These are phyloP conservation scores for Cladosporium sp. DNA, from an alignment of 2,329 filamentous ascomycete genomes.

Conservation along the genomic window DNA sequence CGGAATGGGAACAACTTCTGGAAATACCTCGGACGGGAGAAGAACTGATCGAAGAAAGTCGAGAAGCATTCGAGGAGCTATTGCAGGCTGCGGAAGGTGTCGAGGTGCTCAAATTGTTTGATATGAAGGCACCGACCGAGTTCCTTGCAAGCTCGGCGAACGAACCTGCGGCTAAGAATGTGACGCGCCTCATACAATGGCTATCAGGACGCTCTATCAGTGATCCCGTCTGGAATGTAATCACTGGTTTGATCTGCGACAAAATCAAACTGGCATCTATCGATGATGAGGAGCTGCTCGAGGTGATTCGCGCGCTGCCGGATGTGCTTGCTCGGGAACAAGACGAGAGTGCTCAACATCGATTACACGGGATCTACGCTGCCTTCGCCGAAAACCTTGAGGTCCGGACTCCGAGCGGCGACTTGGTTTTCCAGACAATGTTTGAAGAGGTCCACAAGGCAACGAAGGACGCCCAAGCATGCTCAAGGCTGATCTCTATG, in stretches of 20 bases:
- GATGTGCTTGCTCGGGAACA: not conserved
- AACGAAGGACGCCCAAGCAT: not conserved
- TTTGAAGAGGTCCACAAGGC: not conserved
- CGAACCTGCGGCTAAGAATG: conserved; percentile 32
- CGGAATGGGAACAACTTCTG: conserved; percentile 8
- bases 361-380: not conserved
- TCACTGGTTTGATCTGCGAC: conserved; percentile 4
- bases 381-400: not conserved
- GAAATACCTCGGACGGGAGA: conserved; percentile 17
- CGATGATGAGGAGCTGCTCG: conserved; percentile 8
- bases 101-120: not conserved
- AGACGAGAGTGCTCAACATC: not conserved
- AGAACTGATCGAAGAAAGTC: conserved; percentile 27
- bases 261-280: conserved; percentile 17
- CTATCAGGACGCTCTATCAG: conserved; percentile 17
- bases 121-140: conserved; percentile 24
- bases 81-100: conserved; percentile 15
- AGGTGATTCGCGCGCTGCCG: conserved; percentile 7
- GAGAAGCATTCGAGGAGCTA: conserved; percentile 27
- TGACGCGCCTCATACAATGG: conserved; percentile 28
- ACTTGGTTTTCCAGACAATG: not conserved
- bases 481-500: not conserved
- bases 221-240: not conserved
- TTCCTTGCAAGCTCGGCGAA: conserved; percentile 32
- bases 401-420: not conserved